A percentile compares a stretch with the other conserved stretches of the same genome.
phyloP scores from a whole-genome alignment of 177 flowering plant species.

The Vitis hybrid region DNA sequence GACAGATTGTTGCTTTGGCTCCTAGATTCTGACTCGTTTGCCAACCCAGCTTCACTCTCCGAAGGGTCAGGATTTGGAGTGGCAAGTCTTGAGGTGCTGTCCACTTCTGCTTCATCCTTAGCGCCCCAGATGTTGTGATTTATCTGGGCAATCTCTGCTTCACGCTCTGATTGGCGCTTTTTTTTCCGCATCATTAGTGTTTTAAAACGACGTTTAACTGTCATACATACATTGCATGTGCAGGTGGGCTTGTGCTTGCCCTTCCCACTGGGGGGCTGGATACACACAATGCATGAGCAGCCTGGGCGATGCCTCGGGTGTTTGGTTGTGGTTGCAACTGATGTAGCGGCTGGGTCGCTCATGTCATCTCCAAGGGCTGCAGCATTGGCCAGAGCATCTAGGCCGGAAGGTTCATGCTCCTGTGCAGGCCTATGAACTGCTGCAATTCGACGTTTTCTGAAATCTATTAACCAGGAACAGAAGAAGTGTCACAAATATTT shows the following conservation, averaged over 20 bases:
- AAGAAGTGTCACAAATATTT: no score
- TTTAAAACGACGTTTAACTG: conserved; percentile 82
- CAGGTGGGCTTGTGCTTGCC: conserved; percentile 84
- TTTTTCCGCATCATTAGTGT: conserved; percentile 86
- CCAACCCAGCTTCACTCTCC: conserved; percentile 29
- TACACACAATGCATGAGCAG: conserved; percentile 88
- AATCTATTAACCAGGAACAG: conserved; percentile 40
- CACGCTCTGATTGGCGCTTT: conserved; percentile 79
- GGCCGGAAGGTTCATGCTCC: conserved; percentile 70
- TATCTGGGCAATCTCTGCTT: conserved; percentile 69
- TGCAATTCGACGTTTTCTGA: conserved; percentile 48
- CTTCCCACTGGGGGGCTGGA: conserved; percentile 91
- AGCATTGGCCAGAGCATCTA: conserved; percentile 86
- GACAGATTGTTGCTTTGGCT: conserved; percentile 23
- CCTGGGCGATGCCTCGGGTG: conserved; percentile 98
- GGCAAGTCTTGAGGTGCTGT: conserved; percentile 24
- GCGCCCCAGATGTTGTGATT: conserved; percentile 26
- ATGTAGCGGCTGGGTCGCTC: conserved; percentile 43
- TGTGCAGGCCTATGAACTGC: conserved; percentile 25
- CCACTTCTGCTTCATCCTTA: conserved; percentile 37
- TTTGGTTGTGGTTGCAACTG: conserved; percentile 74
- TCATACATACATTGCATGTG: conserved; percentile 80
- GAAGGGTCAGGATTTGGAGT: conserved; percentile 18
- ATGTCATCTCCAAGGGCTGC: conserved; percentile 70
- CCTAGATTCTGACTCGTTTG: conserved; percentile 31